A percentile compares a stretch with the other conserved stretches of the same genome.
These are phyloP conservation scores for Fraxinus xanthoxyloides DNA, from an alignment of 305 asterid genomes.

Conservation along the genomic window DNA sequence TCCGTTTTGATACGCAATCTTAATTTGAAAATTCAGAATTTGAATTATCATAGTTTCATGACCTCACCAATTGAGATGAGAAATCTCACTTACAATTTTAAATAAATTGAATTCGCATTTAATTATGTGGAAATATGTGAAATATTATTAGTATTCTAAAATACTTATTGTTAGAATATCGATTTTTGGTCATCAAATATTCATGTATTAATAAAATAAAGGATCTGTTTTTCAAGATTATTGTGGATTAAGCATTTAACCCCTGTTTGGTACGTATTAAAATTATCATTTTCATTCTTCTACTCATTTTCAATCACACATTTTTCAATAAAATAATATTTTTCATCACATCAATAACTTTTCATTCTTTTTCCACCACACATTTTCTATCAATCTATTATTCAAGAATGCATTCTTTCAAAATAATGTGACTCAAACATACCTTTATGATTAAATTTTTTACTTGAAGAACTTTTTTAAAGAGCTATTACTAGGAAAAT, in stretches of 20 bases:
- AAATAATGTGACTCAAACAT: no score
- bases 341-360: no score
- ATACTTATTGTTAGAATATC: background rate
- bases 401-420: no score
- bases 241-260: background rate
- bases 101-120: background rate
- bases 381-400: no score
- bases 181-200: background rate
- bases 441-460: no score
- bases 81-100: background rate
- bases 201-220: background rate
- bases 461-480: no score
- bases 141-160: background rate
- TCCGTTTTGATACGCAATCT: background rate
- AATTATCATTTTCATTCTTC: no score
- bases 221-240: background rate
- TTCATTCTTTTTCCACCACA: no score
- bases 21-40: background rate
- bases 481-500: background rate
- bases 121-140: background rate
- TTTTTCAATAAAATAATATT: no score
- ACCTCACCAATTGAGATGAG: background rate
- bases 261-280: no score
- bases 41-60: background rate
- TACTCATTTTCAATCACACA: no score